Evolutionary conservation across 805 yeast genomes (phyloP).

Genomic region (Candida lessepsii): DNA sequence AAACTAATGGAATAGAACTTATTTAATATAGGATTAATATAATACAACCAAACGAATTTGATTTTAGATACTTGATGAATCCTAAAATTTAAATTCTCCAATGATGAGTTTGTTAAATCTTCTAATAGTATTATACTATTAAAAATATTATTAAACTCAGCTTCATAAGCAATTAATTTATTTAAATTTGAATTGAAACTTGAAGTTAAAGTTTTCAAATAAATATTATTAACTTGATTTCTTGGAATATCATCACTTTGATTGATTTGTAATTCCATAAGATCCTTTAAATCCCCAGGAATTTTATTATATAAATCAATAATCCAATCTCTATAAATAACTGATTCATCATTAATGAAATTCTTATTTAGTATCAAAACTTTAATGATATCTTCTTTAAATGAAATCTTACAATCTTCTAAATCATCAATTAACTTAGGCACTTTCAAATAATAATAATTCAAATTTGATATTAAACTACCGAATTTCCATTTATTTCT

Average conservation of each 20-base stretch:
- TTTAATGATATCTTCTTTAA: conserved; percentile 62
- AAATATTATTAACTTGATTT: conserved; percentile 37
- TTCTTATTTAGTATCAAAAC: conserved; percentile 51
- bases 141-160: conserved; percentile 55
- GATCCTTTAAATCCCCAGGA: conserved; percentile 36
- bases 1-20: conserved; percentile 45
- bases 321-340: conserved; percentile 61
- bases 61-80: conserved; percentile 21
- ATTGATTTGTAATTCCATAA: conserved; percentile 30
- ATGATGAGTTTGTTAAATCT: conserved; percentile 48
- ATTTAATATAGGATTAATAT: conserved; percentile 45
- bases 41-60: conserved; percentile 41
- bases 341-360: conserved; percentile 29
- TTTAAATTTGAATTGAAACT: conserved; percentile 52
- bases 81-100: conserved; percentile 23
- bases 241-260: conserved; percentile 23
- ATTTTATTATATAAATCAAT: conserved; percentile 48
- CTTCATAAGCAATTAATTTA: conserved; percentile 51
- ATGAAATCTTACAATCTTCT: conserved; percentile 60
- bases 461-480: conserved; percentile 25
- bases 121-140: conserved; percentile 51
- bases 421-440: conserved; percentile 58
- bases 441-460: conserved; percentile 49
- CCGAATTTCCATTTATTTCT: conserved; percentile 44
- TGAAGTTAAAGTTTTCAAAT: conserved; percentile 51